Percentiles rank a stretch among this genome's conserved stretches.
Evolutionary conservation across 129 eudicot species (phyloP).

Genomic region (Tanacetum coccineum): DNA sequence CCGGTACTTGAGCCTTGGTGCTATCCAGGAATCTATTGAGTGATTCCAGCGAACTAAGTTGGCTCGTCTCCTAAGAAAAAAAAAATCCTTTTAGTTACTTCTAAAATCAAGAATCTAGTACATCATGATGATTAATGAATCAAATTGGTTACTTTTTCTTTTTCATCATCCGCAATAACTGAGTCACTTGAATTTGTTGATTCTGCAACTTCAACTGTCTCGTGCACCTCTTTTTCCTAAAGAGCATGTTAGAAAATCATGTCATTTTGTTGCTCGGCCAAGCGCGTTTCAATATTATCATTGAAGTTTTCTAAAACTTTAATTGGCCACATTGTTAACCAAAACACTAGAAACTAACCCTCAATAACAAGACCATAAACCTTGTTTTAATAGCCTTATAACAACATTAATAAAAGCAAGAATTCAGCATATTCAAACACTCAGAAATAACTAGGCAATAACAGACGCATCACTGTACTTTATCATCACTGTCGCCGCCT

Average conservation of each 20-base stretch:
- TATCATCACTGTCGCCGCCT: constrained; percentile 48
- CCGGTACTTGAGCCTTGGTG: constrained; percentile 32
- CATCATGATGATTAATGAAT: not conserved
- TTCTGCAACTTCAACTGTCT: constrained; percentile 35
- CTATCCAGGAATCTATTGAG: constrained; percentile 42
- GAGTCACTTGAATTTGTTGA: constrained; percentile 30
- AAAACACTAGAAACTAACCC: not conserved
- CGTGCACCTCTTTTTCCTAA: constrained; percentile 46
- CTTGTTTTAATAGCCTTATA: constrained; percentile 10
- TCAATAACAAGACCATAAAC: not conserved
- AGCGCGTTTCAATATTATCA: too few relatives aligned
- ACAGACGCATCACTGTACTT: constrained; percentile 35
- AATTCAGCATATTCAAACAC: not conserved
- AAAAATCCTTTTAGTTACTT: constrained; percentile 8
- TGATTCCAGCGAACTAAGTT: constrained; percentile 34
- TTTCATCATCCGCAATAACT: constrained; percentile 15
- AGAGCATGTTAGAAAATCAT: constrained; percentile 19
- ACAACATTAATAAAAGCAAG: constrained; percentile 24
- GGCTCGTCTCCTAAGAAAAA: constrained; percentile 51
- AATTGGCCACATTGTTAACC: not conserved
- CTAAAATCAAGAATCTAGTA: constrained; percentile 2
- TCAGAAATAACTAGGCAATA: constrained; percentile 10
- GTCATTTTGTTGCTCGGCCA: too few relatives aligned
- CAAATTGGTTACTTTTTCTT: constrained; percentile 24
- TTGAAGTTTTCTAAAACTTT: too few relatives aligned